A percentile compares a stretch with the other conserved stretches of the same genome.
Conservation (phyloP, 768 basidiomycete species). For the Rhodotorula toruloides region DNA sequence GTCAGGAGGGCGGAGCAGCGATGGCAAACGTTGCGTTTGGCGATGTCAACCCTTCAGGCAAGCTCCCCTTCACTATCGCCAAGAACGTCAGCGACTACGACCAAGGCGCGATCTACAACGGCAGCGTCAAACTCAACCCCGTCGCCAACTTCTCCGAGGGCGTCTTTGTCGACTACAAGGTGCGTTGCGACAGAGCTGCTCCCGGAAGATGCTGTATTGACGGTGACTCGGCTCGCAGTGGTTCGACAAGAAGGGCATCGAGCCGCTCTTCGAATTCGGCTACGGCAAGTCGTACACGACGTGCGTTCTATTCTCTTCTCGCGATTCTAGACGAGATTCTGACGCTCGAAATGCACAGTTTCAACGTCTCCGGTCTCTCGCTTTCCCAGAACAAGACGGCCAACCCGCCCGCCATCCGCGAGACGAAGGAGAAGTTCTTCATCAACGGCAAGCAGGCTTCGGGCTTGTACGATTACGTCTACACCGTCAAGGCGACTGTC, state of each 20-base stretch:
- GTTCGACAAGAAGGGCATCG: conserved; percentile 25
- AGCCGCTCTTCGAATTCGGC: conserved; percentile 43
- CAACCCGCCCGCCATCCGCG: conserved; percentile 3
- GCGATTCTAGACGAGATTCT: conserved; percentile 17
- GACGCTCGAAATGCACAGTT: conserved; percentile 31
- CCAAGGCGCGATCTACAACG: conserved; percentile 35
- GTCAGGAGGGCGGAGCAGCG: conserved; percentile 58
- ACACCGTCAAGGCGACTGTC: conserved; percentile 26
- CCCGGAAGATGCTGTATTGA: too few relatives aligned
- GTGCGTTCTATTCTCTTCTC: background rate
- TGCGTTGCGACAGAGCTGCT: too few relatives aligned
- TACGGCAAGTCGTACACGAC: conserved; percentile 42
- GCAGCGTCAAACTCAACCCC: background rate
- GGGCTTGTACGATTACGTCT: conserved; percentile 16
- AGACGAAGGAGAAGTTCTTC: conserved; percentile 27
- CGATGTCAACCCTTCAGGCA: conserved; percentile 58
- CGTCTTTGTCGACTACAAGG: conserved; percentile 46
- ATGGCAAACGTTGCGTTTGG: conserved; percentile 61
- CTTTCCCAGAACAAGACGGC: conserved; percentile 7
- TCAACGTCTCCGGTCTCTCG: conserved; percentile 40
- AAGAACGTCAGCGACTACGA: conserved; percentile 44
- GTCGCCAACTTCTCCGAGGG: conserved; percentile 43
- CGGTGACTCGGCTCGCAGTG: background rate
- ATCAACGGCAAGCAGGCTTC: background rate
- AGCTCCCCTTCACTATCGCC: conserved; percentile 50